phyloP scores from a whole-genome alignment of 805 yeast species.

The Wickerhamiella sergipiensis region DNA sequence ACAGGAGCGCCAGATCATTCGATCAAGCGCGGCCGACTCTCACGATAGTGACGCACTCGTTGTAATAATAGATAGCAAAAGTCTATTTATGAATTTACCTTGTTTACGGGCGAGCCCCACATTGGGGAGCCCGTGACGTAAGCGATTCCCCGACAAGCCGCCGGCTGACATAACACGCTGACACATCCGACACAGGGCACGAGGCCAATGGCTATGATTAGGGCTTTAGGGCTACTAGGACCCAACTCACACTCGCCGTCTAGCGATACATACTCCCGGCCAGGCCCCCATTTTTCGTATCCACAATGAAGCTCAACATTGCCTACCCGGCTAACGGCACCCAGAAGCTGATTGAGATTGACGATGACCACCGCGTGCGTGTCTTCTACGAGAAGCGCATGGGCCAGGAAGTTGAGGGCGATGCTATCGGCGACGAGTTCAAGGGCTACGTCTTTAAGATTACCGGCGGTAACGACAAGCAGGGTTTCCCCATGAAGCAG shows the following conservation, averaged over 20 bases:
- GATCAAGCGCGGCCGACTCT: neutral
- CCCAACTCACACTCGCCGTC: neutral
- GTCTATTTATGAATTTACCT: neutral
- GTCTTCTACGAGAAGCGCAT: constrained; percentile 98
- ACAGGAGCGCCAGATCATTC: neutral
- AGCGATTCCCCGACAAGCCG: too few relatives aligned
- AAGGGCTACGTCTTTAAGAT: constrained; percentile 98
- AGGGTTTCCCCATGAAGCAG: constrained; percentile 99
- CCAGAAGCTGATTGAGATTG: constrained; percentile 94
- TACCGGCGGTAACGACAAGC: constrained; percentile 99
- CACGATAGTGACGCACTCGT: neutral
- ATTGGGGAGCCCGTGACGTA: too few relatives aligned
- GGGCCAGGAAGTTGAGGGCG: constrained; percentile 99
- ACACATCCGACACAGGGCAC: too few relatives aligned
- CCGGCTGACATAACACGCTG: too few relatives aligned
- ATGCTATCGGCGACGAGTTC: constrained; percentile 95
- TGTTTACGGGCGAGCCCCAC: too few relatives aligned
- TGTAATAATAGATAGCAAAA: neutral
- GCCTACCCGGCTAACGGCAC: constrained; percentile 99
- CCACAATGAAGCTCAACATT: constrained; percentile 72
- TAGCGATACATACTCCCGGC: neutral
- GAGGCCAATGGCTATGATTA: too few relatives aligned
- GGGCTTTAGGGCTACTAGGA: neutral
- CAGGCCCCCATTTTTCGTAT: neutral
- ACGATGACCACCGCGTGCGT: constrained; percentile 98